phyloP scores from a whole-genome alignment of 495 filamentous ascomycete genomes.

The Alectoria sarmentosa region DNA sequence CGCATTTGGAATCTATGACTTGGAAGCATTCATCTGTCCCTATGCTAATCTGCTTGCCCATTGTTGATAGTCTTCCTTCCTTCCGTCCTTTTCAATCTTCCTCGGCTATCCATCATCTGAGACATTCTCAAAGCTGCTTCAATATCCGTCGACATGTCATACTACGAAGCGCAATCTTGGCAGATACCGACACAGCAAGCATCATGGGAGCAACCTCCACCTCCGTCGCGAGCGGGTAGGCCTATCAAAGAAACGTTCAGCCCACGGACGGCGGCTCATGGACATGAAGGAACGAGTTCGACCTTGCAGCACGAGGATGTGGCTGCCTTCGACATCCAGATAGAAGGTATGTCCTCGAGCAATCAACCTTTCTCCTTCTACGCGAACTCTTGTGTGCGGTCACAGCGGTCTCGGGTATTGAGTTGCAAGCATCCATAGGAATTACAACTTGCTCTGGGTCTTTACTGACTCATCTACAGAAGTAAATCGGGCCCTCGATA shows the following conservation, averaged over 20 bases:
- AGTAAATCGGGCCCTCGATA: constrained; percentile 93
- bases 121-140: not conserved
- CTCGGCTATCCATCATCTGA: not conserved
- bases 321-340: constrained; percentile 76
- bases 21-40: not conserved
- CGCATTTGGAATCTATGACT: not conserved
- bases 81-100: constrained; percentile 12
- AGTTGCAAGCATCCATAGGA: not conserved
- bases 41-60: constrained; percentile 1
- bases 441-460: constrained; percentile 8
- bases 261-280: constrained; percentile 24
- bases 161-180: constrained; percentile 87
- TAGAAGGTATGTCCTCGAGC: constrained; percentile 65
- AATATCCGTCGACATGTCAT: constrained; percentile 56
- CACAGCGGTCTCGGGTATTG: not conserved
- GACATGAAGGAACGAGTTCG: constrained; percentile 61
- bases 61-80: constrained; percentile 11
- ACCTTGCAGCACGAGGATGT: constrained; percentile 70
- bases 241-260: not conserved
- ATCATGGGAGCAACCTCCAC: constrained; percentile 78
- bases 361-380: not conserved
- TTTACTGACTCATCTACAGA: constrained; percentile 45
- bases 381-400: not conserved
- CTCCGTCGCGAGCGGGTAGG: constrained; percentile 81
- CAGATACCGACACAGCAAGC: constrained; percentile 54